Percentiles rank a stretch among this genome's conserved stretches.
Conservation (phyloP, 2,329 filamentous ascomycete species). For the Tolypocladium ophioglossoides region DNA sequence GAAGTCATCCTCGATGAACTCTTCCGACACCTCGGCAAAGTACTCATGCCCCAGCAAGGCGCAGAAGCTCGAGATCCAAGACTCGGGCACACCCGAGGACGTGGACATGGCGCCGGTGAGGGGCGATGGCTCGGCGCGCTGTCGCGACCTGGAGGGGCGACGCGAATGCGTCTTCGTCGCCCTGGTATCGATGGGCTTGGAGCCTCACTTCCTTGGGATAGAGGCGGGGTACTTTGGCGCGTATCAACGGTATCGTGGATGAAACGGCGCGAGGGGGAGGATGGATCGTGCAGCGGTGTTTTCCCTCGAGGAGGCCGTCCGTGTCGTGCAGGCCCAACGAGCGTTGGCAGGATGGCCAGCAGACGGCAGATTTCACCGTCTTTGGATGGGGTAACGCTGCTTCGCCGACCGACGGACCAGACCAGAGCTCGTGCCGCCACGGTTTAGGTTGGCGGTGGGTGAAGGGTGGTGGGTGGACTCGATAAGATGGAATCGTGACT, state of each 20-base stretch:
- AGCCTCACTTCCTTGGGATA: not conserved
- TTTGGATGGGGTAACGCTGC: not conserved
- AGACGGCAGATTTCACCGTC: not conserved
- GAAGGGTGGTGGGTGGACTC: not conserved
- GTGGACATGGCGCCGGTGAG: conserved; percentile 38
- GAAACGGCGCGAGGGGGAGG: not conserved
- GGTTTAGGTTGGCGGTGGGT: not conserved
- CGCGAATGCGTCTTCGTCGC: not conserved
- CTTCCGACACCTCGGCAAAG: conserved; percentile 96
- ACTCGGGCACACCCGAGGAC: conserved; percentile 59
- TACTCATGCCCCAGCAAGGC: conserved; percentile 94
- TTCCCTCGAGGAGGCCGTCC: not conserved
- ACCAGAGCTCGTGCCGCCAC: not conserved
- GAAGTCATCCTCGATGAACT: conserved; percentile 99
- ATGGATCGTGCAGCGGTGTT: not conserved
- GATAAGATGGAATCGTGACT: not conserved
- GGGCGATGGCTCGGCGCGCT: conserved; percentile 1
- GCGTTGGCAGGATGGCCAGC: not conserved
- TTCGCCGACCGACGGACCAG: not conserved
- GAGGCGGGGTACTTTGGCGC: not conserved
- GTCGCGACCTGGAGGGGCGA: not conserved
- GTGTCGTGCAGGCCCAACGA: not conserved
- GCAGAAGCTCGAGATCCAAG: conserved; percentile 97
- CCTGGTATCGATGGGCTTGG: not conserved
- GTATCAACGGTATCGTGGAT: not conserved